Evolutionary conservation across 148 eudicot genomes (phyloP).

Genomic region (Agrostemma githago): DNA sequence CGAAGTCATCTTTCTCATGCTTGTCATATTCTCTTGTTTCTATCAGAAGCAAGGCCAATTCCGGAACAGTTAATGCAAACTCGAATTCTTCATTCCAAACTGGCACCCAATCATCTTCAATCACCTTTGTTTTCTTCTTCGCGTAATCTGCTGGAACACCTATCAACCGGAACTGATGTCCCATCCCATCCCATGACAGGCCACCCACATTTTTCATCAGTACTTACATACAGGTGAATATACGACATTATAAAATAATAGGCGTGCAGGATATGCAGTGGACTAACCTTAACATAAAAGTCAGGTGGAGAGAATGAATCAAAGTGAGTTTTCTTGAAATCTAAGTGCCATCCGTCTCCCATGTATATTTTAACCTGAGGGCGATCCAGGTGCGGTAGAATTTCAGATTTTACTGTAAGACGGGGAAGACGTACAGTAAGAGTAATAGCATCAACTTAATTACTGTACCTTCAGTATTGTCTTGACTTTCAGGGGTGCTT

Average conservation of each 20-base stretch:
- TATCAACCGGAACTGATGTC: constrained; percentile 35
- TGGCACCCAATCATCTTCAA: constrained; percentile 71
- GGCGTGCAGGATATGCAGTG: too few relatives aligned
- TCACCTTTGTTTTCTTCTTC: constrained; percentile 54
- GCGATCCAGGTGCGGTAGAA: background rate
- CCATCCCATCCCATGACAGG: background rate
- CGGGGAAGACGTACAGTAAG: background rate
- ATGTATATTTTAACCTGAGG: constrained; percentile 58
- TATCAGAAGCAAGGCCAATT: constrained; percentile 58
- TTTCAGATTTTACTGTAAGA: background rate
- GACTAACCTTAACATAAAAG: constrained; percentile 61
- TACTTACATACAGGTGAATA: too few relatives aligned
- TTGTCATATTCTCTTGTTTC: constrained; percentile 53
- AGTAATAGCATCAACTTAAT: background rate
- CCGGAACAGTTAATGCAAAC: constrained; percentile 57
- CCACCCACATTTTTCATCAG: too few relatives aligned
- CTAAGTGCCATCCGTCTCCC: constrained; percentile 77
- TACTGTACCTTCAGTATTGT: constrained; percentile 44
- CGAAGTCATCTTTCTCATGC: constrained; percentile 72
- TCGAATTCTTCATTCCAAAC: constrained; percentile 62
- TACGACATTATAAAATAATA: too few relatives aligned
- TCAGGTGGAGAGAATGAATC: constrained; percentile 73
- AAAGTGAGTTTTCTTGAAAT: constrained; percentile 62
- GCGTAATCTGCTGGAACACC: constrained; percentile 52
- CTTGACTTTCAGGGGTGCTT: constrained; percentile 37